phyloP scores from a whole-genome alignment of 2,329 filamentous ascomycete species.

The Salinomyces thailandicus region DNA sequence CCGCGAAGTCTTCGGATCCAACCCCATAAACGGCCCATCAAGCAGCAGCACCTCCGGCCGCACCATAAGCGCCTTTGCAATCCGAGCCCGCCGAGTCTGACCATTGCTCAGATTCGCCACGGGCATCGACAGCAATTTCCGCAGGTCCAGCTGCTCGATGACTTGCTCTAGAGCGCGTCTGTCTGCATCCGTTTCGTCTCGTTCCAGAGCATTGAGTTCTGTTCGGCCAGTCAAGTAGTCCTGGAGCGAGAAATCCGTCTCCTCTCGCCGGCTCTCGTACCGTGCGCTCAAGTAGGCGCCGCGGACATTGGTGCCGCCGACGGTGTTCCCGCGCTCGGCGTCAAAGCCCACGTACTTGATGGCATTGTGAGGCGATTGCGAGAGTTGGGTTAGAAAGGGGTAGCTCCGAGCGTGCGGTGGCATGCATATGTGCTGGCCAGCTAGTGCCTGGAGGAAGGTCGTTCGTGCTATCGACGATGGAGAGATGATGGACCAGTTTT shows the following conservation, averaged over 20 bases:
- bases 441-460: conserved; percentile 63
- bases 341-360: conserved; percentile 90
- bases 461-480: conserved; percentile 71
- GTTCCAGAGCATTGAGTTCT: conserved; percentile 62
- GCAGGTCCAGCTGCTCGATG: conserved; percentile 58
- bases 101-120: conserved; percentile 89
- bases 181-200: conserved; percentile 29
- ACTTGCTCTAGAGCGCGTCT: conserved; percentile 51
- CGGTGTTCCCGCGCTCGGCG: conserved; percentile 49
- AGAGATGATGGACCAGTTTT: conserved; percentile 78
- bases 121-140: conserved; percentile 62
- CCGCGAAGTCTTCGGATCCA: conserved; percentile 73
- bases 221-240: conserved; percentile 77
- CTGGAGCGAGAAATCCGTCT: conserved; percentile 72
- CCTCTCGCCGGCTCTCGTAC: conserved; percentile 80
- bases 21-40: conserved; percentile 92
- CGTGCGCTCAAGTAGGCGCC: conserved; percentile 78
- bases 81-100: conserved; percentile 75
- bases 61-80: conserved; percentile 72
- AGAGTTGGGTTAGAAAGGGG: conserved; percentile 57
- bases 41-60: conserved; percentile 72
- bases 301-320: conserved; percentile 47
- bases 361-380: conserved; percentile 52
- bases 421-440: conserved; percentile 63
- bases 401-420: conserved; percentile 68